Evolutionary conservation across 306 rosid species (phyloP).

Genomic region (Chamaecrista fasciculata): DNA sequence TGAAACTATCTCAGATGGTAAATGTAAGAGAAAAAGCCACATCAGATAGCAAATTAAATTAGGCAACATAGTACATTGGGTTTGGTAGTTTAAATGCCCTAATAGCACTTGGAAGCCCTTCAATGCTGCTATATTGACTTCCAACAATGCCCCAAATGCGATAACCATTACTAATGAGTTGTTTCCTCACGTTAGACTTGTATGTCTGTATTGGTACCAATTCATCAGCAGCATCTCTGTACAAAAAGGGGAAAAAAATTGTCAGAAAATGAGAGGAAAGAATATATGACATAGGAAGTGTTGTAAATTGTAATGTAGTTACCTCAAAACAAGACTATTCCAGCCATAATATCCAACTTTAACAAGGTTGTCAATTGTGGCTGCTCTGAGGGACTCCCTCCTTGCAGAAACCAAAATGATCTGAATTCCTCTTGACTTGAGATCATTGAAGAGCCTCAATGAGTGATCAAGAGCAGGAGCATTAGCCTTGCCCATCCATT

Average conservation of each 20-base stretch:
- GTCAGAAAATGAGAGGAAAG: neutral
- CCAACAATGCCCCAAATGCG: slow-evolving; percentile 47
- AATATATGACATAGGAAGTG: neutral
- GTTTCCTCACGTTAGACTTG: slow-evolving; percentile 43
- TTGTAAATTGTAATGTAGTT: neutral
- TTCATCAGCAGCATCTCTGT: slow-evolving; percentile 41
- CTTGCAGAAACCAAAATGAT: slow-evolving; percentile 62
- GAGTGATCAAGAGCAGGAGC: slow-evolving; percentile 64
- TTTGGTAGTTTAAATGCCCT: slow-evolving; percentile 53
- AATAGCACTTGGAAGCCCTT: slow-evolving; percentile 37
- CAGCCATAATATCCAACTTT: slow-evolving; percentile 62
- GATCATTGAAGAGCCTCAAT: slow-evolving; percentile 49
- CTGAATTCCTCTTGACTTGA: slow-evolving; percentile 54
- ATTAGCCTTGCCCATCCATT: slow-evolving; percentile 52
- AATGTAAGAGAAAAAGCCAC: neutral
- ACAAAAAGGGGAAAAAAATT: neutral
- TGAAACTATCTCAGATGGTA: neutral
- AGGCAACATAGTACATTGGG: slow-evolving; percentile 47
- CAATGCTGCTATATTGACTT: slow-evolving; percentile 45
- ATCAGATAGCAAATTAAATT: slow-evolving; percentile 12
- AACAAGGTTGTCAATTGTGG: slow-evolving; percentile 60
- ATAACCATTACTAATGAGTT: slow-evolving; percentile 33
- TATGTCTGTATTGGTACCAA: slow-evolving; percentile 29
- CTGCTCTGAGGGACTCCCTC: slow-evolving; percentile 61
- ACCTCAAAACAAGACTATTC: slow-evolving; percentile 57